phyloP scores from a whole-genome alignment of 75 land plant genomes.

The Selaginella moellendorffii region DNA sequence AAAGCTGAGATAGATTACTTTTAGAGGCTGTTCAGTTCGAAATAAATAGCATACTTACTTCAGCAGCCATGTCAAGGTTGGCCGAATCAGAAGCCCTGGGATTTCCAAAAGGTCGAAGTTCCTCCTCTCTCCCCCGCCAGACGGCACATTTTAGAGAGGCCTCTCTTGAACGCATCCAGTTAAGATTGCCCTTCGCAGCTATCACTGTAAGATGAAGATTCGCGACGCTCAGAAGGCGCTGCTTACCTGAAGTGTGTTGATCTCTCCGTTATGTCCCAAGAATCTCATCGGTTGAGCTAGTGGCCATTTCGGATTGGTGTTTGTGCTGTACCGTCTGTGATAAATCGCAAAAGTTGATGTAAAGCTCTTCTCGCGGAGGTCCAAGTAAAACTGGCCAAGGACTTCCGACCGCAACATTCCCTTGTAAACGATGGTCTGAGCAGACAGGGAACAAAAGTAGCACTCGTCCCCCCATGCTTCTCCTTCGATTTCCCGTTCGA shows the following conservation, averaged over 20 bases:
- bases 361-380: constrained; percentile 60
- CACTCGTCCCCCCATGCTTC: constrained; percentile 69
- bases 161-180: constrained; percentile 98
- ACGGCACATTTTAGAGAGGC: constrained; percentile 64
- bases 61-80: constrained; percentile 90
- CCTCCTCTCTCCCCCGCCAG: constrained; percentile 93
- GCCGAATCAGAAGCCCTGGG: constrained; percentile 95
- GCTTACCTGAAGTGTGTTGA: constrained; percentile 99
- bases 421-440: constrained; percentile 89
- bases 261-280: constrained; percentile 98
- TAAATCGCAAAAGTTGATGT: constrained; percentile 84
- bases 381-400: constrained; percentile 66
- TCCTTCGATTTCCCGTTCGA: constrained; percentile 46
- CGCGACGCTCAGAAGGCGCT: neutral
- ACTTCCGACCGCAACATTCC: constrained; percentile 93
- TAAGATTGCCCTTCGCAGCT: constrained; percentile 71
- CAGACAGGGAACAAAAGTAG: constrained; percentile 89
- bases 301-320: constrained; percentile 97
- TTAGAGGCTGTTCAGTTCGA: neutral
- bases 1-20: constrained; percentile 31
- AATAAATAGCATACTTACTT: constrained; percentile 43
- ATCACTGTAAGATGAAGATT: neutral
- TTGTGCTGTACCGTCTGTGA: constrained; percentile 90
- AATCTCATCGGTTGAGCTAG: constrained; percentile 99
- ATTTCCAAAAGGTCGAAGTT: constrained; percentile 87